Conservation (phyloP, 2,329 filamentous ascomycete genomes). For the Pyrenochaeta sp. region DNA sequence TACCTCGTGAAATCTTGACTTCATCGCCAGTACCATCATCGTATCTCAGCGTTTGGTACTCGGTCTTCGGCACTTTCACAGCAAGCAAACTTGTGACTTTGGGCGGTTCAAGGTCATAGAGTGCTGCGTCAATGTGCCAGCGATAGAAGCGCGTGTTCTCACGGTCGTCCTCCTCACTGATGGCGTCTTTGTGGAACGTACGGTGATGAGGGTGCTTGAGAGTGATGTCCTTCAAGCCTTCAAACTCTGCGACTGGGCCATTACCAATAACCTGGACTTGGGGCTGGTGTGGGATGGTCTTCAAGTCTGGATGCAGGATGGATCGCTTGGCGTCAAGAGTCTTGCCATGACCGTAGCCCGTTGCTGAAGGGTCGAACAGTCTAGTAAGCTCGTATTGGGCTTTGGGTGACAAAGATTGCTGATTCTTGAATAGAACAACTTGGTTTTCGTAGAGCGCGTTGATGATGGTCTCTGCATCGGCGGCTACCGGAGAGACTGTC, state of each 20-base stretch:
- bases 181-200: constrained; percentile 73
- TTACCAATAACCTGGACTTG: constrained; percentile 84
- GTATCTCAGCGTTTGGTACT: constrained; percentile 72
- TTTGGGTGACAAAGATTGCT: constrained; percentile 68
- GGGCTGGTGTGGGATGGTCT: constrained; percentile 80
- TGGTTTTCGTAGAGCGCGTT: constrained; percentile 72
- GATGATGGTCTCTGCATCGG: constrained; percentile 70
- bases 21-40: constrained; percentile 74
- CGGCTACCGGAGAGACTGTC: constrained; percentile 26
- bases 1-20: constrained; percentile 73
- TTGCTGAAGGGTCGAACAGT: constrained; percentile 72
- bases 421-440: constrained; percentile 75
- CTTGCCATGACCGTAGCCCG: constrained; percentile 77
- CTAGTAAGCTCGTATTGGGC: constrained; percentile 78
- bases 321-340: constrained; percentile 70
- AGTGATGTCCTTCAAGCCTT: constrained; percentile 72
- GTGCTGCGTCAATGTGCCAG: constrained; percentile 82
- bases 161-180: constrained; percentile 68
- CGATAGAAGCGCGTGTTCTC: constrained; percentile 71
- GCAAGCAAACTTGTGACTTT: constrained; percentile 76
- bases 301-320: constrained; percentile 79
- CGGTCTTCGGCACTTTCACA: constrained; percentile 73
- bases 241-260: constrained; percentile 72
- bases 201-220: constrained; percentile 79
- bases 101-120: constrained; percentile 78